Evolutionary conservation across 257 asterid genomes (phyloP).

Genomic region (Lycium barbarum): DNA sequence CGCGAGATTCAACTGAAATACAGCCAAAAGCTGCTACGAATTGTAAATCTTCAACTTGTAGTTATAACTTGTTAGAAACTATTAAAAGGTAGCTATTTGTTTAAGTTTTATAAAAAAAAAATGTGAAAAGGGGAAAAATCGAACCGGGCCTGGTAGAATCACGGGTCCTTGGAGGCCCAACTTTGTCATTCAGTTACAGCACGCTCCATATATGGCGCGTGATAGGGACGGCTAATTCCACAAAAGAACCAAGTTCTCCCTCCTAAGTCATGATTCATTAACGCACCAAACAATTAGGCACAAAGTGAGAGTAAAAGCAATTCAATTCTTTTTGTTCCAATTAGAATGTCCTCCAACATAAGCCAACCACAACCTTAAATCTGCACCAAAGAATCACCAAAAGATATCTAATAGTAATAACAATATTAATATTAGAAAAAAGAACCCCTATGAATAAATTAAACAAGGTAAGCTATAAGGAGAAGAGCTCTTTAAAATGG

Average conservation of each 20-base stretch:
- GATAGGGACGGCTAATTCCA: not conserved
- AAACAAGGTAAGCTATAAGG: no score
- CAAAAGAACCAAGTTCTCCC: not conserved
- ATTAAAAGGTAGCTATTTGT: no score
- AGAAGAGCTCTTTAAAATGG: not conserved
- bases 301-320: conserved; percentile 28
- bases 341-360: conserved; percentile 33
- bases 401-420: not conserved
- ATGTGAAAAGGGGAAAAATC: not conserved
- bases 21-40: no score
- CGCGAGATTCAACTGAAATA: no score
- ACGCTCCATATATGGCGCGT: not conserved
- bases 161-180: not conserved
- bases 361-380: conserved; percentile 38
- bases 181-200: not conserved
- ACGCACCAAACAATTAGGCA: not conserved
- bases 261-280: not conserved
- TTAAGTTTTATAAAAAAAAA: no score
- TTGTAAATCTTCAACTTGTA: no score
- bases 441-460: not conserved
- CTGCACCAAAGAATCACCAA: conserved; percentile 38
- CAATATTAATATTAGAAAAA: not conserved
- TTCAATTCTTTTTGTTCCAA: conserved; percentile 2
- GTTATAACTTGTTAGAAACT: no score
- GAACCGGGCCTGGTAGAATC: not conserved